phyloP scores from a whole-genome alignment of 2,329 filamentous ascomycete genomes.

The Colletotrichum sansevieriae region DNA sequence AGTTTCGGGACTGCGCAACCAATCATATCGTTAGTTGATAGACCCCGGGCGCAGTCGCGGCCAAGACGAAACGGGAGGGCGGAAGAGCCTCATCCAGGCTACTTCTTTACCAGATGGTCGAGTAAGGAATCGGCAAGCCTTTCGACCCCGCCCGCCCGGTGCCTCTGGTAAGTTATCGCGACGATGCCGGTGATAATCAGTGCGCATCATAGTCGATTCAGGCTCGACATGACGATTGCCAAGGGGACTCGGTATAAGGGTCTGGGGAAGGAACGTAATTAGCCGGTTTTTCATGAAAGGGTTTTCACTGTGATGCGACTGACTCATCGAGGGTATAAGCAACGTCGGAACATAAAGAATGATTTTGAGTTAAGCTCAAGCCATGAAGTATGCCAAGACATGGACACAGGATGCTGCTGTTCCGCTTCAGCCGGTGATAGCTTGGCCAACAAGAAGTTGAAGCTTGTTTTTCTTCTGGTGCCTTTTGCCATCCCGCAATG shows the following conservation, averaged over 20 bases:
- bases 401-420: slow-evolving; percentile 1
- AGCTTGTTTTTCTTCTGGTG: slow-evolving; percentile 15
- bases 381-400: slow-evolving; percentile 9
- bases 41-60: slow-evolving; percentile 1
- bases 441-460: slow-evolving; percentile 11
- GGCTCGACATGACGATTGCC: slow-evolving; percentile 6
- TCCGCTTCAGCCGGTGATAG: slow-evolving; percentile 5
- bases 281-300: not conserved
- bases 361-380: slow-evolving; percentile 31
- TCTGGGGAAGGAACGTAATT: not conserved
- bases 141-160: not conserved
- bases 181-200: slow-evolving; percentile 22
- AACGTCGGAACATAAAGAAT: not conserved
- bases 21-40: slow-evolving; percentile 9
- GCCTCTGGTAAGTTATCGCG: slow-evolving; percentile 26
- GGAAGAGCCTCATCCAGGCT: slow-evolving; percentile 25
- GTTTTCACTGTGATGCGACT: not conserved
- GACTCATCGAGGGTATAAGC: not conserved
- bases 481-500: too few relatives aligned
- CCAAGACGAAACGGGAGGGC: slow-evolving; percentile 28
- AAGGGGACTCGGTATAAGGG: not conserved
- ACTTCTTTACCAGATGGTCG: not conserved
- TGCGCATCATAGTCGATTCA: slow-evolving; percentile 6
- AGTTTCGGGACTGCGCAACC: slow-evolving; percentile 23
- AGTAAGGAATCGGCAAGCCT: slow-evolving; percentile 11